These are phyloP conservation scores for Maudiozyma turicensis DNA, from an alignment of 805 yeast species.

Conservation along the genomic window DNA sequence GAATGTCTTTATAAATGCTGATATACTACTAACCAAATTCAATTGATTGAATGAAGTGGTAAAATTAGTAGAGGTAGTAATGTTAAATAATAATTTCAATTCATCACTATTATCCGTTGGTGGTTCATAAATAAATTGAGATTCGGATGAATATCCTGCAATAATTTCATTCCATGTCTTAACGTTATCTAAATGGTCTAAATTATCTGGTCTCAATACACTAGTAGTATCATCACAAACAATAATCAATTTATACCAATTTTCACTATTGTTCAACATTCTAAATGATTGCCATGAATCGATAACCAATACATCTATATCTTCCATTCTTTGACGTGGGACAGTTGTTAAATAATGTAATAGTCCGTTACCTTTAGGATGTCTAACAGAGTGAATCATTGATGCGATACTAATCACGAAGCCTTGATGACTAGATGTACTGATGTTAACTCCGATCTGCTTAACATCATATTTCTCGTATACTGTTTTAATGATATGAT, in stretches of 20 bases:
- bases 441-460: conserved; percentile 24
- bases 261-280: conserved; percentile 17
- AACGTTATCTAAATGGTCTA: conserved; percentile 6
- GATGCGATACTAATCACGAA: conserved; percentile 36
- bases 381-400: conserved; percentile 27
- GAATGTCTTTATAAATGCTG: conserved; percentile 35
- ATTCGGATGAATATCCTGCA: conserved; percentile 7
- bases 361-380: conserved; percentile 12
- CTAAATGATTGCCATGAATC: conserved; percentile 19
- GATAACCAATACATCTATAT: conserved; percentile 27
- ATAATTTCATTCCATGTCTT: conserved; percentile 21
- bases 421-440: conserved; percentile 26
- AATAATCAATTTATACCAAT: conserved; percentile 27
- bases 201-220: not conserved
- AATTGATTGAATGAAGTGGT: conserved; percentile 38
- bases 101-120: conserved; percentile 29
- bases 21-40: conserved; percentile 43
- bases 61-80: conserved; percentile 14
- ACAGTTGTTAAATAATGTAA: conserved; percentile 33
- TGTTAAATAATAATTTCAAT: conserved; percentile 27
- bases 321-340: conserved; percentile 24
- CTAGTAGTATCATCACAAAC: conserved; percentile 19
- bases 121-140: conserved; percentile 23
- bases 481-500: conserved; percentile 7
- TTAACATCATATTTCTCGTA: conserved; percentile 6